Evolutionary conservation across 495 filamentous ascomycete species (phyloP), one percentile per base, ranked within the genome.

Genomic region (Lichina pygmaea): DNA sequence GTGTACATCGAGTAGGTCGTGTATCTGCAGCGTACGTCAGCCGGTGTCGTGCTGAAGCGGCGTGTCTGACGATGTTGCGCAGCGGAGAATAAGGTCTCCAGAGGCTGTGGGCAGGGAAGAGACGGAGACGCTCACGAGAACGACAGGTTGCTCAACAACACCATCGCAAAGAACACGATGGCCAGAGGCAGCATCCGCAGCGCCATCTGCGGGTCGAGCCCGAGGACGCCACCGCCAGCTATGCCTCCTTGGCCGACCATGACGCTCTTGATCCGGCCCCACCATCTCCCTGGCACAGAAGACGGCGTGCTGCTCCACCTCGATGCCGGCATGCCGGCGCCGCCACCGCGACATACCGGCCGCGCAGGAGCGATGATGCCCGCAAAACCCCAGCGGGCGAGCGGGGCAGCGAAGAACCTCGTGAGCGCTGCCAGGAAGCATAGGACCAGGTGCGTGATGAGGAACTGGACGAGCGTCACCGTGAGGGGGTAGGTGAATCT

Each of bases 401-500:
- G 53, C 2, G 58, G 54, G 11, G 50, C 49, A 7, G 55, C 53
- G 33, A 65, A 54, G 10, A 49, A 54, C 37, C 62, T 51, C 1
- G 60, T 65, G 12, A 66, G 46, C 16, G 57, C 57, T 15, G 64
- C 54, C 17, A 50, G 54, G 34, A 58, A 52, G 13, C 59, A 47
- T 15, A 66, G 55, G 16, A 66, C 57, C 30, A 65, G 37, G 41
- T 67, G 63, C 9, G 67, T 62, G 42, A 67, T 56, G 34, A 66
- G 43, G 38, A 71, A 57, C 44, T 71, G 59, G n/a, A 69, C 43
- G 8, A 66, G 55, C 0, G 66, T 64, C 30, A 62, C 57, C 11
- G 65, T 62, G 7, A 70, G 47, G 12, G 67, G 67, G 45, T 67
- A 71, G 32, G 57, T 57, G 47, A 71, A 68, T 49, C 58, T 61